Percentiles rank a stretch among this genome's conserved stretches.
phyloP scores from a whole-genome alignment of 768 basidiomycete genomes.

The Sporobolomyces pararoseus region DNA sequence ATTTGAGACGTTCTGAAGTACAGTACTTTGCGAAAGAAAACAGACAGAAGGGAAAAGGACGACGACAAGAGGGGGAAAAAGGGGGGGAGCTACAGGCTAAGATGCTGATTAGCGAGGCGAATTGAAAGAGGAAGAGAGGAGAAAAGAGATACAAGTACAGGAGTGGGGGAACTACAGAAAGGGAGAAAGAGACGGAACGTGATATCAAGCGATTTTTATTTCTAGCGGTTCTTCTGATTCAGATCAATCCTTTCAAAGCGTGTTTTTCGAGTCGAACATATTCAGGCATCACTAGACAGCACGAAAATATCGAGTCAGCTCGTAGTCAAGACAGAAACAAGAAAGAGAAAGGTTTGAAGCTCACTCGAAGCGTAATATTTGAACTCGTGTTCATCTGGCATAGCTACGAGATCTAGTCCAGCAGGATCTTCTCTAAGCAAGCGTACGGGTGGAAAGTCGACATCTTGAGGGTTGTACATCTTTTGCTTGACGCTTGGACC shows the following conservation, averaged over 20 bases:
- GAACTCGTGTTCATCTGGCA: slow-evolving; percentile 28
- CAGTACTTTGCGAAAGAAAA: no score
- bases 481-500: neutral
- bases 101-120: no score
- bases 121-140: no score
- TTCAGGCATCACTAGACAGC: slow-evolving; percentile 22
- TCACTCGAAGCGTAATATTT: slow-evolving; percentile 31
- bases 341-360: neutral
- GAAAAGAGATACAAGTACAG: no score
- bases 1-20: no score
- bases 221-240: no score
- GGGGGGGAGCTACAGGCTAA: no score
- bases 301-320: neutral
- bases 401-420: slow-evolving; percentile 20
- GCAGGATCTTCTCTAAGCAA: slow-evolving; percentile 18
- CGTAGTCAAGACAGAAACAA: neutral
- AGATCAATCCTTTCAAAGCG: slow-evolving; percentile 24
- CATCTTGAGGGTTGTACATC: neutral
- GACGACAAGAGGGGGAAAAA: no score
- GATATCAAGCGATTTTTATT: neutral
- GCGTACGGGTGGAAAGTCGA: neutral
- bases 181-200: no score
- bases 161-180: no score
- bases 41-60: no score
- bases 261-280: slow-evolving; percentile 15